phyloP scores from a whole-genome alignment of 2,329 filamentous ascomycete species.

The Botrytis pseudocinerea region DNA sequence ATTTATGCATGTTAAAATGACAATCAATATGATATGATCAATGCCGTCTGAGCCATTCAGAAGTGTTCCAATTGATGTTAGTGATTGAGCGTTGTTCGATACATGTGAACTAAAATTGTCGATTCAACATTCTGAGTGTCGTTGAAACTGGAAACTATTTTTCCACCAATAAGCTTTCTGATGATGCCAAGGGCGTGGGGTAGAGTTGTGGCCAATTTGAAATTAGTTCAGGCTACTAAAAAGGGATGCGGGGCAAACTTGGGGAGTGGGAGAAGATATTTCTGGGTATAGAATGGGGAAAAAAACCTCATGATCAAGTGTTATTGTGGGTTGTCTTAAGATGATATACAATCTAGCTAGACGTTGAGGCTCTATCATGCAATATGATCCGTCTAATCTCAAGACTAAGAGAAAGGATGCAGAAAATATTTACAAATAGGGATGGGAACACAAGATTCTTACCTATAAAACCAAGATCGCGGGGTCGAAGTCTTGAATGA shows the following conservation, averaged over 20 bases:
- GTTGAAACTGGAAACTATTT: conserved; percentile 15
- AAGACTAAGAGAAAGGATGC: background rate
- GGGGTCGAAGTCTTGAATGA: conserved; percentile 7
- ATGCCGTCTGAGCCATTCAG: background rate
- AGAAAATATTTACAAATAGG: background rate
- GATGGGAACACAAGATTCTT: conserved; percentile 11
- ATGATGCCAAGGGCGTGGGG: conserved; percentile 22
- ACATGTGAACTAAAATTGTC: background rate
- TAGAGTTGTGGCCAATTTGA: background rate
- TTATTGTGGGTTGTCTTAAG: background rate
- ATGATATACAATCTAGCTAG: background rate
- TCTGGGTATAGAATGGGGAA: conserved; percentile 2
- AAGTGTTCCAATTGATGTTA: background rate
- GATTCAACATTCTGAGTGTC: background rate
- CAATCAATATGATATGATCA: background rate
- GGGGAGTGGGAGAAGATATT: conserved; percentile 4
- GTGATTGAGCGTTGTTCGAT: conserved; percentile 1
- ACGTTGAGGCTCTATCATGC: background rate
- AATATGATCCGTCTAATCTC: conserved; percentile 1
- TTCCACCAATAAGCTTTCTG: conserved; percentile 14
- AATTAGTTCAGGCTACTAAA: background rate
- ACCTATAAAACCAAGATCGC: conserved; percentile 15
- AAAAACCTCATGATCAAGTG: conserved; percentile 3
- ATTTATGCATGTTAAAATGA: conserved; percentile 13
- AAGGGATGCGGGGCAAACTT: conserved; percentile 13